phyloP scores from a whole-genome alignment of 2,329 filamentous ascomycete species.

The Talaromyces sp. region DNA sequence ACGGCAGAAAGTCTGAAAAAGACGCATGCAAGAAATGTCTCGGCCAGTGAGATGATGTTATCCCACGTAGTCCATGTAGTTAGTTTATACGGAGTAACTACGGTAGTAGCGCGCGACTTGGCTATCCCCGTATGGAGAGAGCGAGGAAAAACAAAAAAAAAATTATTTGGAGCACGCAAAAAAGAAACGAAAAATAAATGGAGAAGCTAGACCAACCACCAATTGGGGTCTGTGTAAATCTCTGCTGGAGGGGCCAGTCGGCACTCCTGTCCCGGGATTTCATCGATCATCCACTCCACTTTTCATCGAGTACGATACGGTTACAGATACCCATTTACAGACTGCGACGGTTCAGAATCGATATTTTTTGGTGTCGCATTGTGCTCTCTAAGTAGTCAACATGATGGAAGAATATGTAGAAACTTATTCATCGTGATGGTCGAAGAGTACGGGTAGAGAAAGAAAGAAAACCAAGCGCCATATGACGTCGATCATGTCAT shows the following conservation, averaged over 20 bases:
- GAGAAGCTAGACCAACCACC: background rate
- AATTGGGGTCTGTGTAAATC: background rate
- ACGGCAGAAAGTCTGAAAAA: background rate
- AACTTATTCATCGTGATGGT: background rate
- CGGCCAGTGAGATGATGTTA: background rate
- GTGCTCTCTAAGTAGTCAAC: background rate
- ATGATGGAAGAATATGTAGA: background rate
- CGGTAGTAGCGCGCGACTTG: background rate
- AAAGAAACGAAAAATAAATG: background rate
- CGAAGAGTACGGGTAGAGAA: background rate
- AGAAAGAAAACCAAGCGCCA: background rate
- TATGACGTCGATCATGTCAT: background rate
- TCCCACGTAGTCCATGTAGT: background rate
- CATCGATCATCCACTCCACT: slow-evolving; percentile 10
- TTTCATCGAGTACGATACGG: background rate
- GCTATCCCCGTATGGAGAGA: background rate
- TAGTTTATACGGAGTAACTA: too few relatives aligned
- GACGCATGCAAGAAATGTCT: background rate
- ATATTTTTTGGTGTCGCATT: background rate
- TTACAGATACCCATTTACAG: background rate
- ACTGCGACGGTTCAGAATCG: background rate
- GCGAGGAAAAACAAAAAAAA: background rate
- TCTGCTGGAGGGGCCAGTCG: slow-evolving; percentile 10
- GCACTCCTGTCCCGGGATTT: slow-evolving; percentile 14
- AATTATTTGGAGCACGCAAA: background rate